Percentiles rank a stretch among this genome's conserved stretches.
phyloP scores from a whole-genome alignment of 2,329 filamentous ascomycete genomes.

The Penicillium sp. region DNA sequence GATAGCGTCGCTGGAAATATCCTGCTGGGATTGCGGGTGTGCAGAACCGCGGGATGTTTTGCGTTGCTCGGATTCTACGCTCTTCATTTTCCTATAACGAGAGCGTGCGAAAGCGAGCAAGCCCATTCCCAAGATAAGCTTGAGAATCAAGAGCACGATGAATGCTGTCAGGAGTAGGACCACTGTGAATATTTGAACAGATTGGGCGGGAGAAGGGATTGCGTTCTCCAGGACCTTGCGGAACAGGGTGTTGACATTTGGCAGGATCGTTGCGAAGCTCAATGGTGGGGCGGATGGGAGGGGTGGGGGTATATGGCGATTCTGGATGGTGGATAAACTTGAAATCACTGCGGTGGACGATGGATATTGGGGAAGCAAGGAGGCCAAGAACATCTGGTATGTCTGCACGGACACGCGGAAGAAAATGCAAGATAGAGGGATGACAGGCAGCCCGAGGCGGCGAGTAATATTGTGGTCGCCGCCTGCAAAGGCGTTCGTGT shows the following conservation, averaged over 20 bases:
- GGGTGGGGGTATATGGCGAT: slow-evolving; percentile 58
- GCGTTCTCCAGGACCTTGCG: slow-evolving; percentile 42
- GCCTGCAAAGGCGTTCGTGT: slow-evolving; percentile 78
- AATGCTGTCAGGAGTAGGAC: slow-evolving; percentile 84
- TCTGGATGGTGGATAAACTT: slow-evolving; percentile 46
- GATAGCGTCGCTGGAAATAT: not conserved
- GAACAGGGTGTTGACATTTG: slow-evolving; percentile 40
- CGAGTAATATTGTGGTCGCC: slow-evolving; percentile 86
- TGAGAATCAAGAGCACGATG: slow-evolving; percentile 78
- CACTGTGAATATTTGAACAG: slow-evolving; percentile 59
- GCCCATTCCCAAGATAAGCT: slow-evolving; percentile 84
- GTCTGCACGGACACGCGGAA: slow-evolving; percentile 93
- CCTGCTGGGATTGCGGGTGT: not conserved
- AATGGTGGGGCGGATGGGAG: slow-evolving; percentile 66
- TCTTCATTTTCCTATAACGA: slow-evolving; percentile 79
- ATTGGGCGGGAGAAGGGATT: slow-evolving; percentile 43
- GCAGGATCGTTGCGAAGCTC: slow-evolving; percentile 53
- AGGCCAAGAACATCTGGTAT: slow-evolving; percentile 96
- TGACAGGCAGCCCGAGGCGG: slow-evolving; percentile 83
- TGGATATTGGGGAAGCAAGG: slow-evolving; percentile 74
- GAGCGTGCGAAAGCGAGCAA: slow-evolving; percentile 77
- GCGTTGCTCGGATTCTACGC: slow-evolving; percentile 51
- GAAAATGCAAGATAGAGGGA: slow-evolving; percentile 90
- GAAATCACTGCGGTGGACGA: slow-evolving; percentile 38
- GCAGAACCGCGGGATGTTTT: slow-evolving; percentile 5